phyloP scores from a whole-genome alignment of 23 red algal genomes.

The Agarophyton chilense region DNA sequence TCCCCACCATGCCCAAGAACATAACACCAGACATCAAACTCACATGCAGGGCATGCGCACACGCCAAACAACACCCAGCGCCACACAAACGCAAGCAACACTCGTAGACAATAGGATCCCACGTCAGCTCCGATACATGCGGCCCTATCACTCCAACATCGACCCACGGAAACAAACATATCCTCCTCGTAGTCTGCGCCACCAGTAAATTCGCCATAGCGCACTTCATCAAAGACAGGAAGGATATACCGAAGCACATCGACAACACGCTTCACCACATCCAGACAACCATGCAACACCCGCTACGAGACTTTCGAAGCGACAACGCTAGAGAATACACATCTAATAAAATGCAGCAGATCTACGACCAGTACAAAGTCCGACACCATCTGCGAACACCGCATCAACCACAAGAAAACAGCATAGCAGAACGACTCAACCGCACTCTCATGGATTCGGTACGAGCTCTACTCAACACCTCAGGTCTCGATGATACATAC shows the following conservation, averaged over 20 bases:
- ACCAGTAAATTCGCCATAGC: neutral
- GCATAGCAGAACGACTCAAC: constrained; percentile 17
- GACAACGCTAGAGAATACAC: constrained; percentile 24
- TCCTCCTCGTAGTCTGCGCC: neutral
- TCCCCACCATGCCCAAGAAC: neutral
- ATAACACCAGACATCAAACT: neutral
- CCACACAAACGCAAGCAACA: neutral
- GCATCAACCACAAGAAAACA: constrained; percentile 16
- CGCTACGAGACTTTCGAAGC: neutral
- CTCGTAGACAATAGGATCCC: neutral
- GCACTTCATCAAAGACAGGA: neutral
- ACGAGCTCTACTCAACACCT: neutral
- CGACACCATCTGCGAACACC: neutral
- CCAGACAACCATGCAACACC: too few relatives aligned
- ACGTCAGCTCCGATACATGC: neutral
- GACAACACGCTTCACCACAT: neutral
- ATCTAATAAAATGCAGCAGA: neutral
- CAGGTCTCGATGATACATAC: neutral
- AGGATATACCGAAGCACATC: neutral
- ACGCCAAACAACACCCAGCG: neutral
- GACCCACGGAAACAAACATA: neutral
- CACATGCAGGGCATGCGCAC: neutral
- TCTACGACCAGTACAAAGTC: neutral
- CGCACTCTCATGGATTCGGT: neutral
- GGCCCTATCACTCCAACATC: neutral